Evolutionary conservation across 176 grass and related monocot genomes (phyloP).

Genomic region (Zoysia japonica): DNA sequence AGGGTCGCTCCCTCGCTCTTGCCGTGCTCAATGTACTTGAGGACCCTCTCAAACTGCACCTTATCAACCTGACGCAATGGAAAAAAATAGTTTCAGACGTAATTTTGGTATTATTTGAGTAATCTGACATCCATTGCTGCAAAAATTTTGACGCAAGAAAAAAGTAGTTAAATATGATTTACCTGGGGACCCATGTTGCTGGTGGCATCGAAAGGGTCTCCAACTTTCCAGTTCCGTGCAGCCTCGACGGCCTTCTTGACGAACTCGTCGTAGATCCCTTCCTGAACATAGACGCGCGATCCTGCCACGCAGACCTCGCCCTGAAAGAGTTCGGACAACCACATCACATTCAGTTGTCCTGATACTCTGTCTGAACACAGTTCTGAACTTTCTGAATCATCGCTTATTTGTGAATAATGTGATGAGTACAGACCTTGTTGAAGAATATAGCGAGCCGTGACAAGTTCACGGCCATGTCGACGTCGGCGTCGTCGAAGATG

Average conservation of each 20-base stretch:
- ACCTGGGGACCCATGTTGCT: constrained; percentile 79
- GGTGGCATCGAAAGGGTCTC: constrained; percentile 72
- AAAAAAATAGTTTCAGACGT: background rate
- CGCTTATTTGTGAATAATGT: too few species aligned
- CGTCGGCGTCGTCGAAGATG: constrained; percentile 79
- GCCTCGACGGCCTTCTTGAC: constrained; percentile 55
- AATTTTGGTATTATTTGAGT: background rate
- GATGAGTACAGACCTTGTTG: constrained; percentile 56
- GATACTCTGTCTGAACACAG: too few species aligned
- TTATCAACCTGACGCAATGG: constrained; percentile 57
- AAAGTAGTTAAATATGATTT: too few species aligned
- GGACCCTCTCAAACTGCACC: constrained; percentile 76
- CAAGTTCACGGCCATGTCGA: constrained; percentile 76
- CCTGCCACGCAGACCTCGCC: constrained; percentile 77
- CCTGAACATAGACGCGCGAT: constrained; percentile 82
- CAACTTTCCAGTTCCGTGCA: constrained; percentile 60
- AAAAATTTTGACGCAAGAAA: too few species aligned
- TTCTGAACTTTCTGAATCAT: too few species aligned
- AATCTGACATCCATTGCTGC: too few species aligned
- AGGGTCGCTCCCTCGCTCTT: constrained; percentile 70
- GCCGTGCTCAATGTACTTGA: constrained; percentile 70
- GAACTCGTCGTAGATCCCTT: constrained; percentile 86
- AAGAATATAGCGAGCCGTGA: constrained; percentile 46
- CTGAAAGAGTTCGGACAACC: constrained; percentile 21
- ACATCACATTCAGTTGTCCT: too few species aligned